Percentiles rank a stretch among this genome's conserved stretches.
Evolutionary conservation across 768 basidiomycete genomes (phyloP).

Genomic region (Hericium erinaceus): DNA sequence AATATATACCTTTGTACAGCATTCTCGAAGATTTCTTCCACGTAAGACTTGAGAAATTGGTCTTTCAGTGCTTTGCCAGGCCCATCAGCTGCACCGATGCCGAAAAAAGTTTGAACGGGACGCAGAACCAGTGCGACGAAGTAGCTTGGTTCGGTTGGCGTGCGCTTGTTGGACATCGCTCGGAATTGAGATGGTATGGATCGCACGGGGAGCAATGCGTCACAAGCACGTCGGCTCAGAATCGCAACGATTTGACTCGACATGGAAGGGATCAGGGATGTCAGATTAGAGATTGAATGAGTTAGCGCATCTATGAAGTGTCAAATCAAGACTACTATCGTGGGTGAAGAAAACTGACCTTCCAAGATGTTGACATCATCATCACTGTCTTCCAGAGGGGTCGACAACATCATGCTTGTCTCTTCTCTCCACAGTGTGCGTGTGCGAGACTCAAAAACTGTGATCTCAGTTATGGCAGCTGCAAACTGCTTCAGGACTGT

Average conservation of each 20-base stretch:
- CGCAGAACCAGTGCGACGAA: constrained; percentile 77
- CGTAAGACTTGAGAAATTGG: constrained; percentile 39
- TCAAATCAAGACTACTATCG: not conserved
- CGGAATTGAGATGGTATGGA: constrained; percentile 88
- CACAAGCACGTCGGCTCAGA: constrained; percentile 73
- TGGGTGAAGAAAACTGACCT: constrained; percentile 31
- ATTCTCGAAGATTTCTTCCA: constrained; percentile 59
- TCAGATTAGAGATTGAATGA: constrained; percentile 40
- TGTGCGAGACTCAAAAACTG: constrained; percentile 41
- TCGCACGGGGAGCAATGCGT: constrained; percentile 74
- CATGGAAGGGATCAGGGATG: constrained; percentile 44
- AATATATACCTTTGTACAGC: constrained; percentile 51
- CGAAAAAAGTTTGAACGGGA: constrained; percentile 72
- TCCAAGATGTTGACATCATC: constrained; percentile 30
- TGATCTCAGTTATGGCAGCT: constrained; percentile 61
- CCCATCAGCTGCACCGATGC: constrained; percentile 44
- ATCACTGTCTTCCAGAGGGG: constrained; percentile 19
- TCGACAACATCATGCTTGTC: constrained; percentile 53
- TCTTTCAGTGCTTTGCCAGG: constrained; percentile 51
- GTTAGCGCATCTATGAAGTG: constrained; percentile 41
- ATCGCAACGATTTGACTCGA: constrained; percentile 59
- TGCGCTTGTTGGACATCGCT: constrained; percentile 67
- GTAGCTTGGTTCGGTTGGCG: constrained; percentile 74
- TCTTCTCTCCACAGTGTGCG: constrained; percentile 59
- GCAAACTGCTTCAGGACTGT: constrained; percentile 54